These are phyloP conservation scores for Boletus vermiculosoides DNA, from an alignment of 768 basidiomycete genomes.

Conservation along the genomic window DNA sequence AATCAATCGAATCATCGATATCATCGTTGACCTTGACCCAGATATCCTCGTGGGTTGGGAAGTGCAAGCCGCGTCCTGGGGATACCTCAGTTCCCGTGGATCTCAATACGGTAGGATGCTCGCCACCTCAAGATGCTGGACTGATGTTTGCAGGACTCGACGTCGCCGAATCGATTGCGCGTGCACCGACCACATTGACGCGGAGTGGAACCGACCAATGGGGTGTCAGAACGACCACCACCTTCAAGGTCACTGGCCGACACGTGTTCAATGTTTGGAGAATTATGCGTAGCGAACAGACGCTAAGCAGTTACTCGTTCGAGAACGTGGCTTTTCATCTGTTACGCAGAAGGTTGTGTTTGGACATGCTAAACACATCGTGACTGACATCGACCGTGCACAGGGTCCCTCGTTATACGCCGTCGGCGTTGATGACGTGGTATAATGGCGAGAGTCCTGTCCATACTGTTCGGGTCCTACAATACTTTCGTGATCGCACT, in stretches of 20 bases:
- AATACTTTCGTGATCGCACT: slow-evolving; percentile 64
- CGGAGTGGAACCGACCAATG: slow-evolving; percentile 56
- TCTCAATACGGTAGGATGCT: slow-evolving; percentile 47
- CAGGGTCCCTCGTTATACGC: slow-evolving; percentile 77
- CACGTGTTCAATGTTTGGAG: slow-evolving; percentile 94
- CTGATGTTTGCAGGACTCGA: slow-evolving; percentile 57
- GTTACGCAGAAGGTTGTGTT: slow-evolving; percentile 64
- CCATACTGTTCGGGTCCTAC: slow-evolving; percentile 54
- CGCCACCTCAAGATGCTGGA: not conserved
- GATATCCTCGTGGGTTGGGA: slow-evolving; percentile 95
- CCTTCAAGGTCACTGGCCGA: slow-evolving; percentile 80
- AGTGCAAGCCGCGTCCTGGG: slow-evolving; percentile 85
- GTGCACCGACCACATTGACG: slow-evolving; percentile 55
- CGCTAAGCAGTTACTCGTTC: slow-evolving; percentile 76
- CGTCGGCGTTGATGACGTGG: slow-evolving; percentile 63
- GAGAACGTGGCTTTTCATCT: slow-evolving; percentile 88
- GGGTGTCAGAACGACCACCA: slow-evolving; percentile 71
- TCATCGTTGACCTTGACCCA: slow-evolving; percentile 76
- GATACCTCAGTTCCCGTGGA: slow-evolving; percentile 76
- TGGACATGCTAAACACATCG: not conserved
- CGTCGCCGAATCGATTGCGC: slow-evolving; percentile 68
- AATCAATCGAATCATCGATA: slow-evolving; percentile 72
- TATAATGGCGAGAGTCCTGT: slow-evolving; percentile 57
- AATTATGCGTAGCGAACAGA: slow-evolving; percentile 83
- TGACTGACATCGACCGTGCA: slow-evolving; percentile 1